Conservation (phyloP, 2,329 filamentous ascomycete genomes). For the Dothideomycetidae sp. region DNA sequence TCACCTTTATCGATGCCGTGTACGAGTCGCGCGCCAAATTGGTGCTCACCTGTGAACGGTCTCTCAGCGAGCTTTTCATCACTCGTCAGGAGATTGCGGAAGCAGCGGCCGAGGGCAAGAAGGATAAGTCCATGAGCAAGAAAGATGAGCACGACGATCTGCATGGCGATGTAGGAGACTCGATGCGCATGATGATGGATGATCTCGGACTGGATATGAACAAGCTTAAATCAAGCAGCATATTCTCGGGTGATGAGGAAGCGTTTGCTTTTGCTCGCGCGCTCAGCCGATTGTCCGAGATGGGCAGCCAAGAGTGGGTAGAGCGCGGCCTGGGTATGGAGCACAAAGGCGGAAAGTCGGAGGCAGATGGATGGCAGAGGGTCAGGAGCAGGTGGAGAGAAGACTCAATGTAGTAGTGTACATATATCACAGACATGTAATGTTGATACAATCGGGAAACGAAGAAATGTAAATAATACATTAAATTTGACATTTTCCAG, state of each 20-base stretch:
- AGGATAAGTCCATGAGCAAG: conserved; percentile 44
- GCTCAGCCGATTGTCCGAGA: conserved; percentile 69
- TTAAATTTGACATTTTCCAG: too few species aligned
- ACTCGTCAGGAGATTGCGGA: conserved; percentile 28
- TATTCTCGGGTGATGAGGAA: conserved; percentile 93
- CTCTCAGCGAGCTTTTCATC: conserved; percentile 66
- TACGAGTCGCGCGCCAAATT: conserved; percentile 91
- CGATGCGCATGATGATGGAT: conserved; percentile 71
- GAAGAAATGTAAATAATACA: too few species aligned
- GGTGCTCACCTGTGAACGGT: conserved; percentile 78
- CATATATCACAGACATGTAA: neutral
- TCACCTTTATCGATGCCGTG: conserved; percentile 93
- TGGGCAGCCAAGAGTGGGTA: conserved; percentile 92
- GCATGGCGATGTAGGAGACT: conserved; percentile 52
- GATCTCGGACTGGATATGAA: conserved; percentile 74
- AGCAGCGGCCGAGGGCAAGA: conserved; percentile 20
- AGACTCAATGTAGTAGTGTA: conserved; percentile 42
- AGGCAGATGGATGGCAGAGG: conserved; percentile 52
- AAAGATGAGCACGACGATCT: conserved; percentile 77
- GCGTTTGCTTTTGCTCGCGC: conserved; percentile 90
- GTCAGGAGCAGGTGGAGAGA: conserved; percentile 54
- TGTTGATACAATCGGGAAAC: neutral
- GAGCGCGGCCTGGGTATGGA: conserved; percentile 59
- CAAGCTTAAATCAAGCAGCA: conserved; percentile 67
- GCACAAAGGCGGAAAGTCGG: conserved; percentile 47